These are phyloP conservation scores for Apiotrichum sp. DNA, from an alignment of 1,284 basidiomycete genomes.

Conservation along the genomic window DNA sequence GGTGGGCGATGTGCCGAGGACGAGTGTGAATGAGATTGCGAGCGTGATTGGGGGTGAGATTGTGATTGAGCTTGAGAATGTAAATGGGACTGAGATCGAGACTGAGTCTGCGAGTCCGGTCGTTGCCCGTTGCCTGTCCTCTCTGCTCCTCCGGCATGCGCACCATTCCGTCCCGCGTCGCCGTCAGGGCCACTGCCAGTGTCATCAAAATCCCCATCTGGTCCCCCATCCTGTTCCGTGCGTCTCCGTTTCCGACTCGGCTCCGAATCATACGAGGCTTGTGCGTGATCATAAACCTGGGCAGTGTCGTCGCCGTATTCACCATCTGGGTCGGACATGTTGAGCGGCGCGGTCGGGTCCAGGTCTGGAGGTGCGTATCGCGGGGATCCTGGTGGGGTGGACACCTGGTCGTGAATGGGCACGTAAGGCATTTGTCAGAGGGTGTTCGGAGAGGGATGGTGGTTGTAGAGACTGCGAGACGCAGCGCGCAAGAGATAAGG, in stretches of 20 bases:
- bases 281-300: background rate
- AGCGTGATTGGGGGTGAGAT: background rate
- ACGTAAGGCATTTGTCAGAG: slow-evolving; percentile 23
- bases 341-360: slow-evolving; percentile 14
- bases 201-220: too few relatives aligned
- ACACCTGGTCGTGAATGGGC: slow-evolving; percentile 31
- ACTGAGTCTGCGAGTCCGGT: background rate
- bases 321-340: background rate
- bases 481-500: too few relatives aligned
- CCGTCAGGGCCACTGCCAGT: too few relatives aligned
- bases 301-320: background rate
- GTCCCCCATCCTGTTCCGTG: slow-evolving; percentile 1
- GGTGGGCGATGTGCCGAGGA: background rate
- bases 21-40: background rate
- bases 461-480: too few relatives aligned
- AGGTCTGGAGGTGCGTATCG: slow-evolving; percentile 37
- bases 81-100: background rate
- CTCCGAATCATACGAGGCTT: slow-evolving; percentile 8
- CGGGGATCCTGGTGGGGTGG: slow-evolving; percentile 12
- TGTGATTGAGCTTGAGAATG: background rate
- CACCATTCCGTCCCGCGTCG: too few relatives aligned
- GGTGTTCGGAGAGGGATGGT: background rate
- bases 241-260: slow-evolving; percentile 30
- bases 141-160: too few relatives aligned
- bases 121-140: background rate